Evolutionary conservation across 1,284 basidiomycete genomes (phyloP), one percentile per base, ranked within the genome.

Genomic region (Pseudozyma pruni): DNA sequence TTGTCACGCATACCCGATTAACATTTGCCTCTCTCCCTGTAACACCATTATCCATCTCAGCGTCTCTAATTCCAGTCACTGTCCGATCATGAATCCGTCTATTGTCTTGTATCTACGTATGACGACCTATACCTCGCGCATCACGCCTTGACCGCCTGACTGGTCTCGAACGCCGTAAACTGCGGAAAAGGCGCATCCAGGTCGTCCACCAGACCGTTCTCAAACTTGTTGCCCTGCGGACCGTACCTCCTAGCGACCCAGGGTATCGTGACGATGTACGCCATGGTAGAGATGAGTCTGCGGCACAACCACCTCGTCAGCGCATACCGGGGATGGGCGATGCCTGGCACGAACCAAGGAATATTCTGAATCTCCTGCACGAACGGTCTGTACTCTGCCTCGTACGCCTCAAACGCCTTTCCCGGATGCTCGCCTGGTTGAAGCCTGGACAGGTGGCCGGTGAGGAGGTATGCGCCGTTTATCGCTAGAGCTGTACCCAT

Each of bases 401-500:
- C 66, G 53, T 60, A 70, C 14, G 37, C 45, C n/a, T 71, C 45
- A 29, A 75, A 63, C 0, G 71, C 59, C 8, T 14, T 39, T 4
- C 23, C n/a, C 2, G 66, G 57, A 23, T 57, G 49, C 7, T 66
- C 17, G n/a, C 27, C 53, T 13, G 41, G 11, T 22, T 45, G n/a
- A 6, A 60, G 54, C 19, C 58, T 48, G 11, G 47, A 55, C 8
- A 78, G 44, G 47, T 78, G 54, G 5, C 60, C 67, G 8, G 74
- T 67, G 23, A 78, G 61, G 16, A 69, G 54, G 43, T 71, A 75
- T 6, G 66, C 50, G 13, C 70, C 72, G 11, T 54, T 27, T 37
- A 77, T 59, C 17, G 67, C 73, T 1, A 63, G 42, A 10, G 66
- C 56, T 5, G 75, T 69, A 20, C 75, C 75, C 66, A 68, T 74